These are phyloP conservation scores for Colletotrichum destructivum DNA, from an alignment of 2,329 filamentous ascomycete species.

Conservation along the genomic window DNA sequence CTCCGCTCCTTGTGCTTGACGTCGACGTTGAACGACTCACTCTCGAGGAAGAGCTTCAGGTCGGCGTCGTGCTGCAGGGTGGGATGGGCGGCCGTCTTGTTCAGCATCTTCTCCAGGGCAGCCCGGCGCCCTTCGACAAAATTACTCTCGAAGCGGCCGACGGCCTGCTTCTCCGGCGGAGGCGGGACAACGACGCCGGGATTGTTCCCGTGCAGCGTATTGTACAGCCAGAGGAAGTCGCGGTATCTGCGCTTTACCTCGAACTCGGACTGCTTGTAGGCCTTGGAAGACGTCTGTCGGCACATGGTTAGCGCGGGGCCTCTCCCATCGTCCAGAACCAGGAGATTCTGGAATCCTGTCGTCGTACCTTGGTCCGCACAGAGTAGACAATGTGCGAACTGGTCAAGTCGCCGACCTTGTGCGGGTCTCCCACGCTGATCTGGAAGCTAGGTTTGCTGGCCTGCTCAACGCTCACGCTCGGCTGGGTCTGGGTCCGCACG, in stretches of 20 bases:
- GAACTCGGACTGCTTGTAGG: conserved; percentile 93
- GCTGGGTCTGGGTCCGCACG: conserved; percentile 69
- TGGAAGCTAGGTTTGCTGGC: conserved; percentile 92
- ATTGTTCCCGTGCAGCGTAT: conserved; percentile 92
- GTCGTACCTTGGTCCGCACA: conserved; percentile 86
- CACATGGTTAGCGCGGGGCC: conserved; percentile 40
- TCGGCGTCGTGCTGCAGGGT: conserved; percentile 94
- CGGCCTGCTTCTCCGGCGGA: conserved; percentile 97
- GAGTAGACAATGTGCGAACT: conserved; percentile 98
- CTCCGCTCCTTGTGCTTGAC: conserved; percentile 98
- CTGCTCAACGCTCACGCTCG: conserved; percentile 92
- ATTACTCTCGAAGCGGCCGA: conserved; percentile 95
- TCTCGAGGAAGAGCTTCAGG: conserved; percentile 96
- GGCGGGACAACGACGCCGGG: conserved; percentile 96
- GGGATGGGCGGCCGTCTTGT: conserved; percentile 92
- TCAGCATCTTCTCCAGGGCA: conserved; percentile 96
- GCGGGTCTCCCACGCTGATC: conserved; percentile 94
- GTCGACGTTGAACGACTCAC: conserved; percentile 94
- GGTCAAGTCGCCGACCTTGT: conserved; percentile 97
- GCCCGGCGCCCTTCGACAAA: conserved; percentile 95
- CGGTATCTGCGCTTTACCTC: conserved; percentile 94
- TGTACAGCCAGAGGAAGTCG: conserved; percentile 98
- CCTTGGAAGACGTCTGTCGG: conserved; percentile 89
- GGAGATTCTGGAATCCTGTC: too few species aligned
- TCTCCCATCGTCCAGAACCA: conserved; percentile 3